phyloP scores from a whole-genome alignment of 345 rosid species.

The Arabidopsis arenosa region DNA sequence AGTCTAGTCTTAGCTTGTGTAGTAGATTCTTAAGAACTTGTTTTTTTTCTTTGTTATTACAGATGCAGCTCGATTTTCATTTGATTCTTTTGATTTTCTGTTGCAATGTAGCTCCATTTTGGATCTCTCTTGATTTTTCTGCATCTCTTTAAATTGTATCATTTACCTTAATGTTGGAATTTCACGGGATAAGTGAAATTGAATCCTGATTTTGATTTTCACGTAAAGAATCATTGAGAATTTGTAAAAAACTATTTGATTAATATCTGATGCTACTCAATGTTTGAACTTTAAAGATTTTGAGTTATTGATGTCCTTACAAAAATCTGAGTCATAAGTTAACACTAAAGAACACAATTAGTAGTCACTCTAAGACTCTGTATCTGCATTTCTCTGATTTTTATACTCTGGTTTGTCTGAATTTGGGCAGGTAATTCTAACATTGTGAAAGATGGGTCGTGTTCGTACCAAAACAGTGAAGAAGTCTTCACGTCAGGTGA shows the following conservation, averaged over 20 bases:
- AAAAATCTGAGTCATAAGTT: background rate
- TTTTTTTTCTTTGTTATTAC: background rate
- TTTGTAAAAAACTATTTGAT: background rate
- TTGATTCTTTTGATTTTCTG: too few relatives aligned
- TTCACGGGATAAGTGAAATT: background rate
- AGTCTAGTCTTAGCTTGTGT: background rate
- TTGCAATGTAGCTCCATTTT: background rate
- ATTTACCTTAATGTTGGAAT: background rate
- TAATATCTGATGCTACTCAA: background rate
- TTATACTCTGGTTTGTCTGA: background rate
- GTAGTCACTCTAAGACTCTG: background rate
- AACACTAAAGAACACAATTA: background rate
- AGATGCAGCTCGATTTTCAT: background rate
- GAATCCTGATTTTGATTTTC: background rate
- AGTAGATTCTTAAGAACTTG: background rate
- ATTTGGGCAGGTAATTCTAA: conserved; percentile 11
- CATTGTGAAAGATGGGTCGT: conserved; percentile 66
- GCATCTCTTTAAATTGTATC: background rate
- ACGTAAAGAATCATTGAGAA: background rate
- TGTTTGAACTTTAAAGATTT: background rate
- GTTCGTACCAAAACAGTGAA: conserved; percentile 88
- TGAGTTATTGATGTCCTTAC: background rate
- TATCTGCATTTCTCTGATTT: background rate
- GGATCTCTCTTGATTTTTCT: background rate
- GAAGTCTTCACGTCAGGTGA: conserved; percentile 84